Percentiles rank a stretch among this genome's conserved stretches.
Evolutionary conservation across 1,284 basidiomycete species (phyloP).

Genomic region (Mycena sp.): DNA sequence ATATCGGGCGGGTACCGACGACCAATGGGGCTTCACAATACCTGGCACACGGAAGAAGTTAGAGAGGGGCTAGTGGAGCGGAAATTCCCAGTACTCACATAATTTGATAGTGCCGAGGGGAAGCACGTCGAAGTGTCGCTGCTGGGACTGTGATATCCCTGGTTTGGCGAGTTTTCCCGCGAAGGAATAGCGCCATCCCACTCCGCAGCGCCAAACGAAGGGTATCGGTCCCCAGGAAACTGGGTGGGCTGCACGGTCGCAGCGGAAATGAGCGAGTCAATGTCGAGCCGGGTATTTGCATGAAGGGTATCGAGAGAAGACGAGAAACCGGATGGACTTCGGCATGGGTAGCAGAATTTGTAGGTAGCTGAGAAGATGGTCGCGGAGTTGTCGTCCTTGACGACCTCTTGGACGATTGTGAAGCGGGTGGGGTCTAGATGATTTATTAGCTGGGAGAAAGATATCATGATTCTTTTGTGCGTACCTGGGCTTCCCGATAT

Average conservation of each 20-base stretch:
- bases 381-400: constrained; percentile 41
- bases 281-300: neutral
- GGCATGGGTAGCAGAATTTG: constrained; percentile 58
- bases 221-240: no score
- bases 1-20: neutral
- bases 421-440: constrained; percentile 64
- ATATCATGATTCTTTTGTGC: constrained; percentile 31
- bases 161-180: neutral
- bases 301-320: neutral
- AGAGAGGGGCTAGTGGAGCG: constrained; percentile 17
- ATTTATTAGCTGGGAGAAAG: neutral
- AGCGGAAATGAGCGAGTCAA: constrained; percentile 1
- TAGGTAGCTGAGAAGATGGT: constrained; percentile 61
- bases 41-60: constrained; percentile 20
- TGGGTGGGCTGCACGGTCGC: no score
- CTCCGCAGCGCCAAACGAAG: no score
- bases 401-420: constrained; percentile 64
- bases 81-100: constrained; percentile 24
- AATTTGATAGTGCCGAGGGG: constrained; percentile 13
- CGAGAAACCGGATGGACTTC: no score
- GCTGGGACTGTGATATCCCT: neutral
- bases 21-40: constrained; percentile 16
- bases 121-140: constrained; percentile 6
- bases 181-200: no score
- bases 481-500: constrained; percentile 61